Percentiles rank a stretch among this genome's conserved stretches.
Conservation (phyloP, 2,329 filamentous ascomycete genomes). For the Graphilbum sp. region DNA sequence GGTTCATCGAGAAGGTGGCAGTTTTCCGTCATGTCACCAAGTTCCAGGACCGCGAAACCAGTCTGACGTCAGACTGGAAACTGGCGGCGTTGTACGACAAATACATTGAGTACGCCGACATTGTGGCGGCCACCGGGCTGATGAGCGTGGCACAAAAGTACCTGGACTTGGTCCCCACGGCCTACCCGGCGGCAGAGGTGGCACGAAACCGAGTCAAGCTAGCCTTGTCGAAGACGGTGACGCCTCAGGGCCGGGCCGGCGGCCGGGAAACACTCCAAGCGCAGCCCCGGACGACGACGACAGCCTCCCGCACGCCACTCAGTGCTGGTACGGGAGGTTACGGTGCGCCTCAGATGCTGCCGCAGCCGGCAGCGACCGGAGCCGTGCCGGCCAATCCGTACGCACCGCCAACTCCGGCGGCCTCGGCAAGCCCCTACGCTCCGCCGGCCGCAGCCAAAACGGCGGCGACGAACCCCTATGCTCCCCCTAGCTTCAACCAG, state of each 20-base stretch:
- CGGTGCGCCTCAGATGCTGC: constrained; percentile 25
- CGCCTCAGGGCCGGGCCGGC: background rate
- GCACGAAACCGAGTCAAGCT: constrained; percentile 72
- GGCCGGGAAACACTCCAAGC: background rate
- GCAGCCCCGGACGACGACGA: constrained; percentile 14
- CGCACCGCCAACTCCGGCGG: constrained; percentile 17
- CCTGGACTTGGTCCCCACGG: constrained; percentile 65
- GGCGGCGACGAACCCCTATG: background rate
- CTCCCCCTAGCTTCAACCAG: constrained; percentile 8
- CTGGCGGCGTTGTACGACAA: constrained; percentile 78
- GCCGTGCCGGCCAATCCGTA: constrained; percentile 29
- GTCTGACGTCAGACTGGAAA: constrained; percentile 69
- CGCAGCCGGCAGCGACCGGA: background rate
- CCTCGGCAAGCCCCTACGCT: constrained; percentile 19
- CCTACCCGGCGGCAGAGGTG: constrained; percentile 75
- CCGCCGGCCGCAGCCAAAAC: constrained; percentile 2
- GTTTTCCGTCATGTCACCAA: constrained; percentile 90
- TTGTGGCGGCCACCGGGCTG: constrained; percentile 79
- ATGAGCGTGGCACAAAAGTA: constrained; percentile 80
- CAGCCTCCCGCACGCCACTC: constrained; percentile 12
- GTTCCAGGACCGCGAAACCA: constrained; percentile 65
- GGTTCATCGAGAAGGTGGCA: constrained; percentile 95
- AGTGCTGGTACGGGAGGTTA: constrained; percentile 18
- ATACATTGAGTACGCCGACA: constrained; percentile 93
- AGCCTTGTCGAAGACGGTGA: constrained; percentile 46